These are phyloP conservation scores for Carex pumila DNA, from an alignment of 176 grass and related monocot genomes.

Conservation along the genomic window DNA sequence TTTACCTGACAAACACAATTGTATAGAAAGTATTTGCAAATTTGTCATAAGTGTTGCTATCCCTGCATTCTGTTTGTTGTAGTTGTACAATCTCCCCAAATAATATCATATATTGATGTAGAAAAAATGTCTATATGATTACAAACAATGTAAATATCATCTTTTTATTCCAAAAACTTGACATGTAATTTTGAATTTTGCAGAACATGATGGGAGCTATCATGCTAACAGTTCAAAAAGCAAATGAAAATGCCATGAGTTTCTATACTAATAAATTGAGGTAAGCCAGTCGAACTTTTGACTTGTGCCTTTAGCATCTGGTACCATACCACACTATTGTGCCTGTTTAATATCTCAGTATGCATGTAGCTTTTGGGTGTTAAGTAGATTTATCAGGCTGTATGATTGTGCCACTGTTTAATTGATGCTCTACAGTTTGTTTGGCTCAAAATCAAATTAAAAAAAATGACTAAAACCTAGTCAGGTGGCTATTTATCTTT, in stretches of 20 bases:
- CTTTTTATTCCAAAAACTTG: neutral
- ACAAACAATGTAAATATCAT: neutral
- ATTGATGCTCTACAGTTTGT: neutral
- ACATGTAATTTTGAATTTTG: neutral
- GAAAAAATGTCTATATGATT: neutral
- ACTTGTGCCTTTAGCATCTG: neutral
- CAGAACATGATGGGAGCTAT: conserved; percentile 72
- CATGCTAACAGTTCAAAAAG: conserved; percentile 91
- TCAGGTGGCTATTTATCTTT: neutral
- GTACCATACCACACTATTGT: neutral
- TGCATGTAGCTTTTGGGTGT: neutral
- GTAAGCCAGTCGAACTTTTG: conserved; percentile 27
- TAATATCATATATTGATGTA: neutral
- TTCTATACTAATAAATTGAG: conserved; percentile 66
- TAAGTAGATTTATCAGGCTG: too few species aligned
- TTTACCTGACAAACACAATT: neutral
- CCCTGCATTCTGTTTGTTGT: neutral
- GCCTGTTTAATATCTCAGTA: neutral
- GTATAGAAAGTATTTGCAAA: neutral
- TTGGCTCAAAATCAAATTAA: neutral
- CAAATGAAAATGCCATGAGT: conserved; percentile 49
- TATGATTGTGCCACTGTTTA: neutral
- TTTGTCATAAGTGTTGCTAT: neutral
- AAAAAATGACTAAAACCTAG: too few species aligned
- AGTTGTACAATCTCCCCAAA: neutral